These are phyloP conservation scores for Vachellia collinsii DNA, from an alignment of 306 rosid species.

Conservation along the genomic window DNA sequence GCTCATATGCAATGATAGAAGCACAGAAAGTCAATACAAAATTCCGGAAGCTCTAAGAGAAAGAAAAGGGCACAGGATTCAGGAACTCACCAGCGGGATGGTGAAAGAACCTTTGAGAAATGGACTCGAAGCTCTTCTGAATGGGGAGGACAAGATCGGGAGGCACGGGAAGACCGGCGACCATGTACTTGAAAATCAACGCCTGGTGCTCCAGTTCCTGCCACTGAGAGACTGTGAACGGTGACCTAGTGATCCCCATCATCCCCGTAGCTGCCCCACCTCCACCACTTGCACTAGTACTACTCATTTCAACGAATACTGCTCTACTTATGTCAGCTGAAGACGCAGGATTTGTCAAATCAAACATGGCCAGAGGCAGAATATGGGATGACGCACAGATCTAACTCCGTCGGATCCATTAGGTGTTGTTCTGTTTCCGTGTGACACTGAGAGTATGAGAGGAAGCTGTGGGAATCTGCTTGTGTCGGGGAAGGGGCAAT, in stretches of 20 bases:
- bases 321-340: not conserved
- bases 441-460: too few species aligned
- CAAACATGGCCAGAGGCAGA: conserved; percentile 28
- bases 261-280: conserved; percentile 14
- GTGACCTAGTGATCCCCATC: conserved; percentile 54
- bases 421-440: conserved; percentile 8
- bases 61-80: not conserved
- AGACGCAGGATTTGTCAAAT: conserved; percentile 21
- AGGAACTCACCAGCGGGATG: conserved; percentile 61
- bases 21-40: not conserved
- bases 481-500: not conserved
- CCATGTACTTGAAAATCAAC: conserved; percentile 74
- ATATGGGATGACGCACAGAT: conserved; percentile 23
- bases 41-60: not conserved
- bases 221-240: conserved; percentile 79
- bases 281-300: conserved; percentile 22
- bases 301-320: conserved; percentile 31
- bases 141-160: conserved; percentile 78
- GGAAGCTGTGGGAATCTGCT: not conserved
- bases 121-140: conserved; percentile 67
- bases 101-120: conserved; percentile 62
- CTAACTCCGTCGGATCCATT: conserved; percentile 36
- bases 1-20: not conserved
- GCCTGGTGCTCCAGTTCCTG: conserved; percentile 87
- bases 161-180: conserved; percentile 87